Base-by-base conservation (phyloP, 371 early-diverging fungal species). In the Smittium mucronatum region DNA sequence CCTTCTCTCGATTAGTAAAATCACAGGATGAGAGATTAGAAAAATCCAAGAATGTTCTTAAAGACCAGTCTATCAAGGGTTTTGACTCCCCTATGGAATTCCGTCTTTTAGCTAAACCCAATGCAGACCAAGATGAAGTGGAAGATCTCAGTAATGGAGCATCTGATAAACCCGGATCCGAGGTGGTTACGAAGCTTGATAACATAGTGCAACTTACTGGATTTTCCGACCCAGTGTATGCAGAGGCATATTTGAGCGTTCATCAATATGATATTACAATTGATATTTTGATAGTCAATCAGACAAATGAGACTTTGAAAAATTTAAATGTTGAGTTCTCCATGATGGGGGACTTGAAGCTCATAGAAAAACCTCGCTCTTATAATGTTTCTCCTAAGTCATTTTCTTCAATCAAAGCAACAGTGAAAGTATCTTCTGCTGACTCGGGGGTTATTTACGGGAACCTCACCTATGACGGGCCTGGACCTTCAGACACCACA, bases 361-460 rank as follows among this genome's bases (percentile, higher is more conserved):
- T 98, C 67, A 94, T 94, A n/a, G 98, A 95, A 77, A 86, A 90
- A 67, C 95, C 95, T 31, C 81, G 86, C n/a, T 86, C 92, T 47
- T 88, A 92, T 75, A 97, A 90, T 64, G 78, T 97, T 57, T 94
- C 89, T 1, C 94, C 98, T 11, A 93, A 87, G 75, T 89, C 92
- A 8, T 95, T 96, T 89, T 89, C 93, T 69, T 86, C 87, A 57
- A 84, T 95, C 78, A 95, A 95, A 81, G 95, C 95, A 25, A 92
- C 91, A 77, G 93, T 98, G 82, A 98, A 98, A 84, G 88, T 97
- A 2, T 94, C 97, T 2, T 95, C 96, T 32, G 95, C 97, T 0
- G 98, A 98, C 76, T 93, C 95, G 1, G 97, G 96, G 57, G 90
- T 95, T 25, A 95, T 98, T 75, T 98, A 94, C 81, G 97, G 97